Percentiles rank a stretch among this genome's conserved stretches.
phyloP scores from a whole-genome alignment of 2,329 filamentous ascomycete genomes.

The Coccinonectria pachysandricola region DNA sequence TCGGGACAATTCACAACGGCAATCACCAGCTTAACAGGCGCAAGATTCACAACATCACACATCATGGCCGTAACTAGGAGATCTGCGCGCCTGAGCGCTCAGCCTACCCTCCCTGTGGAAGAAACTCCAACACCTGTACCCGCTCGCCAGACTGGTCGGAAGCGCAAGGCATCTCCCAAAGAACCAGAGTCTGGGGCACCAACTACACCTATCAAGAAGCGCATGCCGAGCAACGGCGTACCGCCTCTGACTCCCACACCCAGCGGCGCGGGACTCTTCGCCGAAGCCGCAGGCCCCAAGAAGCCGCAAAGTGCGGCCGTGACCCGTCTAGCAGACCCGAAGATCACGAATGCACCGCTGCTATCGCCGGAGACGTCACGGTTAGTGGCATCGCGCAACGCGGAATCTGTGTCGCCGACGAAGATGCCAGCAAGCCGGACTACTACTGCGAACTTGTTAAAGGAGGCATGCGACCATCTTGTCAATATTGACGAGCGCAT shows the following conservation, averaged over 20 bases:
- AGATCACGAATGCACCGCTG: conserved; percentile 57
- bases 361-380: conserved; percentile 62
- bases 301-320: conserved; percentile 33
- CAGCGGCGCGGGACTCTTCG: conserved; percentile 31
- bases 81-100: conserved; percentile 31
- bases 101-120: conserved; percentile 5
- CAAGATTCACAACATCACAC: conserved; percentile 5
- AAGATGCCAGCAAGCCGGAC: conserved; percentile 28
- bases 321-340: conserved; percentile 51
- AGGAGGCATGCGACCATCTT: conserved; percentile 66
- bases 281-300: conserved; percentile 19
- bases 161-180: conserved; percentile 23
- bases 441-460: conserved; percentile 63
- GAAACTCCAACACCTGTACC: conserved; percentile 11
- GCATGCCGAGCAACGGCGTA: conserved; percentile 14
- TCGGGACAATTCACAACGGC: conserved; percentile 6
- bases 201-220: conserved; percentile 24
- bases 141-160: conserved; percentile 17
- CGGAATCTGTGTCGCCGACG: conserved; percentile 36
- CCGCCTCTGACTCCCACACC: conserved; percentile 38
- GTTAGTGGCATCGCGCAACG: conserved; percentile 41
- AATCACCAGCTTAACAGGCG: conserved; percentile 1
- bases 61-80: conserved; percentile 26
- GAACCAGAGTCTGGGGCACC: conserved; percentile 15
- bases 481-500: conserved; percentile 63